Percentiles rank a stretch among this genome's conserved stretches.
These are phyloP conservation scores for Gypsophila paniculata DNA, from an alignment of 179 eudicot genomes.

Conservation along the genomic window DNA sequence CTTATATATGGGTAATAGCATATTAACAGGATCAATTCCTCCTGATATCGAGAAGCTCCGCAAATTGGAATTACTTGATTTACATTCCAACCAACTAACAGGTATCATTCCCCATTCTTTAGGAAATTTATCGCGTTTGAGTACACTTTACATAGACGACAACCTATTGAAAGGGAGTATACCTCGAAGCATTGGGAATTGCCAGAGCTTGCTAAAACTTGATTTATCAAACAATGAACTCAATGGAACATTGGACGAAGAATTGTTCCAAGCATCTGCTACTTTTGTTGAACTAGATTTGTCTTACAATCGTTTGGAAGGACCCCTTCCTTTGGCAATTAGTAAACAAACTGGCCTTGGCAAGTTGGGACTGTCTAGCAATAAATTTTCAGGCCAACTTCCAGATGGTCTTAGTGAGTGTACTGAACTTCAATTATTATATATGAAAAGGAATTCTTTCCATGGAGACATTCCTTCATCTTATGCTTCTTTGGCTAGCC, in stretches of 20 bases:
- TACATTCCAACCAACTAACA: background rate
- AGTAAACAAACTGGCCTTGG: background rate
- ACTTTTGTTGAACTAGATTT: conserved; percentile 7
- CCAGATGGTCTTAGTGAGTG: conserved; percentile 23
- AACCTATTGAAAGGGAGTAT: conserved; percentile 14
- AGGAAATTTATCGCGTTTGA: conserved; percentile 20
- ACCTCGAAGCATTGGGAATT: conserved; percentile 17
- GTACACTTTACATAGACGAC: background rate
- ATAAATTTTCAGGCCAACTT: conserved; percentile 14
- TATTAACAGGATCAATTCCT: conserved; percentile 12
- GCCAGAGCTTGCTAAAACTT: background rate
- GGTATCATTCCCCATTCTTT: conserved; percentile 17
- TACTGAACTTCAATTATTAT: background rate
- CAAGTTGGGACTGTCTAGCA: background rate
- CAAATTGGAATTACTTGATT: background rate
- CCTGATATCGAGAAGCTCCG: conserved; percentile 8
- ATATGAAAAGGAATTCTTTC: conserved; percentile 18
- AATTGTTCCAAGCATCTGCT: conserved; percentile 6
- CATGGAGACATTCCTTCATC: conserved; percentile 21
- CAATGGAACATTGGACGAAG: background rate
- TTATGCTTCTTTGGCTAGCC: conserved; percentile 4
- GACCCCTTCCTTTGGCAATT: conserved; percentile 14
- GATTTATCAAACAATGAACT: conserved; percentile 11
- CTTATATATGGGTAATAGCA: background rate
- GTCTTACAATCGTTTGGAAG: conserved; percentile 7